Base-by-base conservation (phyloP, 2,329 filamentous ascomycete genomes). In the Hypoxylon sp. region DNA sequence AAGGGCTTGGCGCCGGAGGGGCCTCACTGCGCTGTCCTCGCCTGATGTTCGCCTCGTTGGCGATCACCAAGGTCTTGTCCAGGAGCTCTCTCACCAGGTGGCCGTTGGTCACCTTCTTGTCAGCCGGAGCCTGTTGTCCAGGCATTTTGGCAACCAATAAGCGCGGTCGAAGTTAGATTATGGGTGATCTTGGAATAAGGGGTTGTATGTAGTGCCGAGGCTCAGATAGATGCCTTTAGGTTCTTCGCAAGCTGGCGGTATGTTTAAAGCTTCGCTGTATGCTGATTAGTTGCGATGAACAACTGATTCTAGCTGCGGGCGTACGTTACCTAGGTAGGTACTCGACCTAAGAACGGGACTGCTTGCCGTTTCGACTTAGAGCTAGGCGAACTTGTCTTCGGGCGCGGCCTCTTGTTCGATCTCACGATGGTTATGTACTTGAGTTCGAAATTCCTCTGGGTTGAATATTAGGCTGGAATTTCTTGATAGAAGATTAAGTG, bases 91-190 rank as follows among this genome's bases (percentile, higher is more conserved):
- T 27, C 25, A 27, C 25, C 25, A 27, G 25, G 25, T 27, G 3
- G 5, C 25, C 25, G 3, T 27, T 27, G 25, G 25, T 27, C 40
- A 8, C 40, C 40, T 44, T 44, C 40, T 44, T 11, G 2, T 5
- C 35, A 17, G 40, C 40, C 2, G 40, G 17, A n/a, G 17, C 6
- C 35, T 37, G 11, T 11, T 53, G 22, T 1, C 6, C 13, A 22
- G 57, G 35, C 57, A 61, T 61, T 17, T 33, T 33, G 44, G n/a
- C 4, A 44, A 30, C 25, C 10, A n/a, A 14, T 13, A 37, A 37
- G 35, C 13, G 35, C 14, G 13, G n/a, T 37, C 35, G 35, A 37
- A 37, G 13, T 37, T 37, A 13, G 35, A n/a, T 37, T 13, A 5
- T 37, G 13, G 35, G 35, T 37, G 2, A n/a, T 10, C n/a, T 6